These are phyloP conservation scores for Lactarius akahatsu DNA, from an alignment of 768 basidiomycete species.

Conservation along the genomic window DNA sequence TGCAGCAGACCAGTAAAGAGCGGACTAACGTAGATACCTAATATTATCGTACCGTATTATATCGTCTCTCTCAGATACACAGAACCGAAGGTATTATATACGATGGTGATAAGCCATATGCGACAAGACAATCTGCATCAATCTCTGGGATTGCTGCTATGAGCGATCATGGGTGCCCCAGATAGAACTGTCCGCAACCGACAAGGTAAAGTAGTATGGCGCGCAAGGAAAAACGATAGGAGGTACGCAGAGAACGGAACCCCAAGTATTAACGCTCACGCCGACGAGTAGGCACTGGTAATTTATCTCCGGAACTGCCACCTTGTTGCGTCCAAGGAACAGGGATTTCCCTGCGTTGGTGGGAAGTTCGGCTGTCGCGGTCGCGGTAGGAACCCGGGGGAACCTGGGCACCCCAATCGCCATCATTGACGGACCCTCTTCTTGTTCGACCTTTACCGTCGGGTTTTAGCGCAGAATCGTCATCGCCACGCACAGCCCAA, in stretches of 20 bases:
- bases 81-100: constrained; percentile 5
- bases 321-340: constrained; percentile 19
- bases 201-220: not conserved
- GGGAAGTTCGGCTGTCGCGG: constrained; percentile 10
- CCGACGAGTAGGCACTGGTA: not conserved
- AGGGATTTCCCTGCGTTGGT: constrained; percentile 22
- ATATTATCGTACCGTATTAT: constrained; percentile 4
- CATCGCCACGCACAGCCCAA: constrained; percentile 5
- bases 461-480: not conserved
- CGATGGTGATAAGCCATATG: constrained; percentile 1
- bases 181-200: not conserved
- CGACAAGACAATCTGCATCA: not conserved
- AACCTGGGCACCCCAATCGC: constrained; percentile 21
- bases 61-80: constrained; percentile 6
- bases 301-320: constrained; percentile 9
- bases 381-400: constrained; percentile 4
- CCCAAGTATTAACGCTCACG: not conserved
- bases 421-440: constrained; percentile 28
- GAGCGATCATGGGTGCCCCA: not conserved
- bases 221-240: not conserved
- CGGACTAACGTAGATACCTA: constrained; percentile 16
- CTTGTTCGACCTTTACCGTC: constrained; percentile 18
- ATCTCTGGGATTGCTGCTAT: not conserved
- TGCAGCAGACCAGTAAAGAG: constrained; percentile 2
- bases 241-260: not conserved